Conservation (phyloP, 345 rosid species). For the Combretum micranthum region DNA sequence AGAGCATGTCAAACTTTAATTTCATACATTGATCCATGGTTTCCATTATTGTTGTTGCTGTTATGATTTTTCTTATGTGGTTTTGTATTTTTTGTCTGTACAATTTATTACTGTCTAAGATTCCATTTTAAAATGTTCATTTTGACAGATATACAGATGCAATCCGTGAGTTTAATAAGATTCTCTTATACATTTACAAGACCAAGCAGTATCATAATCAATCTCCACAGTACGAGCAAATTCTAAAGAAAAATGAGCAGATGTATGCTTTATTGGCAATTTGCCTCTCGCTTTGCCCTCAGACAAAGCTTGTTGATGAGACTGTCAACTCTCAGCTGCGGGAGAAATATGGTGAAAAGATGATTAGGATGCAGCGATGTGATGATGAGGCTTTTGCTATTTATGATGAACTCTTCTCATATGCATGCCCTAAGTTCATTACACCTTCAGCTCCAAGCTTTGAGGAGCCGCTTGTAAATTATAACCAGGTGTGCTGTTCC, state of each 20-base stretch:
- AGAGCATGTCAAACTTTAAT: no score
- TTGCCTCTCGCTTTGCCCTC: slow-evolving; percentile 88
- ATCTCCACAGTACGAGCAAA: slow-evolving; percentile 89
- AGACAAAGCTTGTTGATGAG: slow-evolving; percentile 83
- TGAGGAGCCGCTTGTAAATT: slow-evolving; percentile 89
- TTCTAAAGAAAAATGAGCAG: slow-evolving; percentile 96
- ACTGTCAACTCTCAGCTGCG: slow-evolving; percentile 77
- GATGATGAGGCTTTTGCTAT: slow-evolving; percentile 82
- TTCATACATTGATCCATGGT: no score
- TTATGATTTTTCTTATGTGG: background rate
- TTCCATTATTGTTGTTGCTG: background rate
- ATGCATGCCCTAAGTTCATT: slow-evolving; percentile 98
- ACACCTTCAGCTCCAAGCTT: slow-evolving; percentile 92
- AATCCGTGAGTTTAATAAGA: slow-evolving; percentile 89
- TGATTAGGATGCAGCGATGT: slow-evolving; percentile 84
- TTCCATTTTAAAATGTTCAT: background rate
- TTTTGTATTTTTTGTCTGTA: background rate
- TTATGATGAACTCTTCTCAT: slow-evolving; percentile 94
- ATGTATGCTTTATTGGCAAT: slow-evolving; percentile 93
- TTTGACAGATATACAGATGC: slow-evolving; percentile 79
- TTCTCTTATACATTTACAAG: slow-evolving; percentile 87
- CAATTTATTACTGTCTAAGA: background rate
- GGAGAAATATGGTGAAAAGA: slow-evolving; percentile 98
- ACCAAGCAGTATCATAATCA: slow-evolving; percentile 90
- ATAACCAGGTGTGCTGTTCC: slow-evolving; percentile 63